Conservation (phyloP, 2,329 filamentous ascomycete species). For the Stemphylium lycopersici region DNA sequence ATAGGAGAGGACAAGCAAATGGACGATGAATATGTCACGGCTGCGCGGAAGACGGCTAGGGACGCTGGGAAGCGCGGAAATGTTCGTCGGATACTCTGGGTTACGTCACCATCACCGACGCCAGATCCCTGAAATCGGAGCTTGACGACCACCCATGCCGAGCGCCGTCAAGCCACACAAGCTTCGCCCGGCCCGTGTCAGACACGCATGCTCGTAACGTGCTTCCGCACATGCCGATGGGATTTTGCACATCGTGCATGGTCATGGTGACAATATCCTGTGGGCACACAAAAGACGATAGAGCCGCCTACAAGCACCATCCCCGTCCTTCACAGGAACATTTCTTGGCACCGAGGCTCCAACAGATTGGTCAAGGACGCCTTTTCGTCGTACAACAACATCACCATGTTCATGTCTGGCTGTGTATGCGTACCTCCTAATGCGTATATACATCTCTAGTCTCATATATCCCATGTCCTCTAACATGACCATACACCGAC, state of each 20-base stretch:
- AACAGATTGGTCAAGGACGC: background rate
- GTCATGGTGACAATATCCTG: too few relatives aligned
- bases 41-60: background rate
- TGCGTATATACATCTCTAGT: constrained; percentile 19
- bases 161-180: background rate
- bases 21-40: background rate
- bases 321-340: background rate
- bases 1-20: constrained; percentile 6
- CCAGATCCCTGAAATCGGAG: background rate
- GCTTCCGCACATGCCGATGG: background rate
- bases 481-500: constrained; percentile 79
- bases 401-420: constrained; percentile 16
- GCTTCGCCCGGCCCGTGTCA: background rate
- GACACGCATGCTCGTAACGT: background rate
- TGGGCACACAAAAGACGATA: too few relatives aligned
- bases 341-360: background rate
- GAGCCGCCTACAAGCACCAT: too few relatives aligned
- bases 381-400: constrained; percentile 14
- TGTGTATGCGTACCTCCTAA: constrained; percentile 15
- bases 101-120: constrained; percentile 22
- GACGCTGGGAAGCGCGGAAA: constrained; percentile 12
- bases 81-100: constrained; percentile 24
- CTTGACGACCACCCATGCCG: background rate
- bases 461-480: background rate
- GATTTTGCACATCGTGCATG: background rate